Percentiles rank a stretch among this genome's conserved stretches.
Conservation (phyloP, 2,329 filamentous ascomycete species). For the Colletotrichum acutatum region DNA sequence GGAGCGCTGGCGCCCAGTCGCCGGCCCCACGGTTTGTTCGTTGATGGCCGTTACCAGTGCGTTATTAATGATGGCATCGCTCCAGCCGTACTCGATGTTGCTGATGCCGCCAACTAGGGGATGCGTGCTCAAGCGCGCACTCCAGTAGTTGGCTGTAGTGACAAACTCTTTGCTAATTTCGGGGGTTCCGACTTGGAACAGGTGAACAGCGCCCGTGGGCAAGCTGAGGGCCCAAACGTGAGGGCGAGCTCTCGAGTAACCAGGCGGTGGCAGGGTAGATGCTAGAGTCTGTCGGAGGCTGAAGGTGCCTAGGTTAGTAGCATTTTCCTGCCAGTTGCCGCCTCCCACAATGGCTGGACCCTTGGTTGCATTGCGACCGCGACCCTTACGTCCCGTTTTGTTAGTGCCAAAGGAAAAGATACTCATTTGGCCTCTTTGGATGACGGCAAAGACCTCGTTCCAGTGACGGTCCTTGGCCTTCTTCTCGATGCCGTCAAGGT, state of each 20-base stretch:
- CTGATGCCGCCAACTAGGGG: slow-evolving; percentile 92
- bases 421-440: slow-evolving; percentile 93
- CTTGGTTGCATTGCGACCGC: slow-evolving; percentile 60
- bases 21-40: slow-evolving; percentile 51
- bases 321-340: slow-evolving; percentile 98
- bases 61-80: slow-evolving; percentile 80
- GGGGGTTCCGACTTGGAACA: slow-evolving; percentile 97
- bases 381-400: slow-evolving; percentile 77
- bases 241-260: slow-evolving; percentile 89
- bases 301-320: slow-evolving; percentile 88
- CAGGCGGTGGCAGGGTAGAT: slow-evolving; percentile 87
- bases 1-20: slow-evolving; percentile 38
- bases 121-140: slow-evolving; percentile 91
- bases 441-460: slow-evolving; percentile 94
- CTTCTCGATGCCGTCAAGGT: slow-evolving; percentile 90
- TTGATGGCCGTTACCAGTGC: slow-evolving; percentile 64
- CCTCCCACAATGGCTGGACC: slow-evolving; percentile 82
- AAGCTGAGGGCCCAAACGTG: slow-evolving; percentile 95
- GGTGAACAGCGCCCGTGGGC: slow-evolving; percentile 91
- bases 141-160: slow-evolving; percentile 96
- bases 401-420: slow-evolving; percentile 92
- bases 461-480: slow-evolving; percentile 94
- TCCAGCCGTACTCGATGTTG: slow-evolving; percentile 98
- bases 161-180: slow-evolving; percentile 97
- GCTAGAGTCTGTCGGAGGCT: slow-evolving; percentile 91